Evolutionary conservation across 2,329 filamentous ascomycete genomes (phyloP).

Genomic region (Colletotrichum sp.): DNA sequence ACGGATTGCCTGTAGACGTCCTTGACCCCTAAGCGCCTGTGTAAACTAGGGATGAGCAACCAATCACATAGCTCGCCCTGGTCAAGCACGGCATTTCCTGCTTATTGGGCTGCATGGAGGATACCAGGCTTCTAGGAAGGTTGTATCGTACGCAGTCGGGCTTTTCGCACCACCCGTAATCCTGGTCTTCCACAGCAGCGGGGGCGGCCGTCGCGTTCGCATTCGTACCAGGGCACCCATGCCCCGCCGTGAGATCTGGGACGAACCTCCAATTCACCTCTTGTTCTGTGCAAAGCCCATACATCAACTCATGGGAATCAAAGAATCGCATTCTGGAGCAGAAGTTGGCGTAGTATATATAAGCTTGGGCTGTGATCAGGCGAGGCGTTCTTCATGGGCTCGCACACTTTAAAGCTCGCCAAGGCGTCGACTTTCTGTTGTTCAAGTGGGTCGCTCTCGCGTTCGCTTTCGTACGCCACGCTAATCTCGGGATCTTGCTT

Average conservation of each 20-base stretch:
- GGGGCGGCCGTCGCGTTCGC: not conserved
- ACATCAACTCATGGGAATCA: not conserved
- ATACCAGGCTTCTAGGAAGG: not conserved
- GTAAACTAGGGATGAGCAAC: not conserved
- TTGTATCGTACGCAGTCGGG: not conserved
- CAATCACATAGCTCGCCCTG: not conserved
- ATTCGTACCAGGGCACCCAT: not conserved
- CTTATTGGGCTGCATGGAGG: not conserved
- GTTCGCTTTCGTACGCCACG: not conserved
- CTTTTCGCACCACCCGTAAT: rapidly evolving
- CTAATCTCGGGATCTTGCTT: not conserved
- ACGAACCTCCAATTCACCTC: not conserved
- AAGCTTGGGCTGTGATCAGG: not conserved
- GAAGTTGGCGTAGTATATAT: not conserved
- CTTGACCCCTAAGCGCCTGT: not conserved
- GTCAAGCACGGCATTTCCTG: not conserved
- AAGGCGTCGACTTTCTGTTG: not conserved
- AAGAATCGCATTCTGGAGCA: not conserved
- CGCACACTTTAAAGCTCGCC: not conserved
- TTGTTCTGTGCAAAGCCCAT: not conserved
- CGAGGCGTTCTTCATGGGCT: not conserved
- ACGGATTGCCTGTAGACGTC: not conserved
- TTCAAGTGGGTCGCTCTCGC: not conserved
- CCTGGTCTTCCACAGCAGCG: not conserved
- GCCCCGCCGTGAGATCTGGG: not conserved